Evolutionary conservation across 805 yeast species (phyloP).

Genomic region (Yamadazyma sp.): DNA sequence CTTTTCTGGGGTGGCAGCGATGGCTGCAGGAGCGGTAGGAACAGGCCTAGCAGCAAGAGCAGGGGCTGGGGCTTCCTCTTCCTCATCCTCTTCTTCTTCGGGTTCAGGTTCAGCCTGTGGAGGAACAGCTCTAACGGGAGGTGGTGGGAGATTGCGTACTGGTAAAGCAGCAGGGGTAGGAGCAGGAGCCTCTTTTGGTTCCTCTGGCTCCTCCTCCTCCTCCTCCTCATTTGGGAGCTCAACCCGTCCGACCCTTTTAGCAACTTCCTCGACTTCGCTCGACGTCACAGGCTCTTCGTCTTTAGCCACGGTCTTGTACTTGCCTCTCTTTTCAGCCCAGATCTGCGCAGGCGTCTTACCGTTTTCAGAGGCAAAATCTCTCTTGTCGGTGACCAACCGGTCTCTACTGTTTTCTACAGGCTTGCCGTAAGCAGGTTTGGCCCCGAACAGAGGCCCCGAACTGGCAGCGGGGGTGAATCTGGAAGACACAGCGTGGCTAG

Average conservation of each 20-base stretch:
- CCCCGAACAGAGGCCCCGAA: slow-evolving; percentile 31
- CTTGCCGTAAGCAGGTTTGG: slow-evolving; percentile 37
- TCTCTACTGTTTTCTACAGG: slow-evolving; percentile 34
- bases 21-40: slow-evolving; percentile 12
- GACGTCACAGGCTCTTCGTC: slow-evolving; percentile 25
- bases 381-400: slow-evolving; percentile 57
- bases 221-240: slow-evolving; percentile 1
- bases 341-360: slow-evolving; percentile 94
- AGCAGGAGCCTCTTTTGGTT: neutral
- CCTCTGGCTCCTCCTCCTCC: slow-evolving; percentile 10
- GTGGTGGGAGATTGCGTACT: slow-evolving; percentile 19
- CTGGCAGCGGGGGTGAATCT: slow-evolving; percentile 41
- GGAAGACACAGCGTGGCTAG: slow-evolving; percentile 48
- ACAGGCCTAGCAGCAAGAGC: slow-evolving; percentile 13
- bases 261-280: slow-evolving; percentile 18
- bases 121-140: slow-evolving; percentile 18
- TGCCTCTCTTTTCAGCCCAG: slow-evolving; percentile 91
- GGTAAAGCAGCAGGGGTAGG: slow-evolving; percentile 3
- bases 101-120: slow-evolving; percentile 11
- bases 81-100: slow-evolving; percentile 8
- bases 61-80: slow-evolving; percentile 14
- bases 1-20: slow-evolving; percentile 10
- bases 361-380: slow-evolving; percentile 61
- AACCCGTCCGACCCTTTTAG: slow-evolving; percentile 17
- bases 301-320: slow-evolving; percentile 46